A percentile compares a stretch with the other conserved stretches of the same genome.
Conservation (phyloP, 2,329 filamentous ascomycete genomes). For the Colletotrichum sp. region DNA sequence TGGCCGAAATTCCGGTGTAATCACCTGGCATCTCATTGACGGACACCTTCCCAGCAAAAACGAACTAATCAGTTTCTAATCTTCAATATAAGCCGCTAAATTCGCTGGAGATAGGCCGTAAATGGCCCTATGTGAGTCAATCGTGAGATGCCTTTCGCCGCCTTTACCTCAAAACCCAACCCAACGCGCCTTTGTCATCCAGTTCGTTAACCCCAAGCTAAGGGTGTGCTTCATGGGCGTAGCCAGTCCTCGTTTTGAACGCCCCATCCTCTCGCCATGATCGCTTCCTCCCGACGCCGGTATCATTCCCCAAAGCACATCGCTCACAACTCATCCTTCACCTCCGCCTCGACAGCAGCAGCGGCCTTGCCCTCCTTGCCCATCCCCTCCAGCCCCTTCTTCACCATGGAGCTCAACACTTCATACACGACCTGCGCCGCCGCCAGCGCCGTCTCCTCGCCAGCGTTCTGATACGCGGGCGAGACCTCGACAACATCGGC, state of each 20-base stretch:
- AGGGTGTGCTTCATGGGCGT: neutral
- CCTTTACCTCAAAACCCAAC: neutral
- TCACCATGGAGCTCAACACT: conserved; percentile 79
- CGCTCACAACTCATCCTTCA: conserved; percentile 43
- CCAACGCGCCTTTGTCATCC: neutral
- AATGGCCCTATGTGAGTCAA: neutral
- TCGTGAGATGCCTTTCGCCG: neutral
- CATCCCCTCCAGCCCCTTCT: conserved; percentile 48
- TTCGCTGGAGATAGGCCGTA: neutral
- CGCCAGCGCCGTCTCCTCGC: conserved; percentile 82
- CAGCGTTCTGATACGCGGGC: conserved; percentile 81
- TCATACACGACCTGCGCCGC: conserved; percentile 87
- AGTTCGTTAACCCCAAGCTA: neutral
- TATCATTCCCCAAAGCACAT: neutral
- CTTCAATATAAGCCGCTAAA: neutral
- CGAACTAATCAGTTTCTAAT: neutral
- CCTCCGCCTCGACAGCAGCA: conserved; percentile 5
- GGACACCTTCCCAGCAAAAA: neutral
- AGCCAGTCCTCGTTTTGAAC: neutral
- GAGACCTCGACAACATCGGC: conserved; percentile 91
- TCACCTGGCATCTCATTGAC: neutral
- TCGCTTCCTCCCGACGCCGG: neutral
- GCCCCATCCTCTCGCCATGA: neutral
- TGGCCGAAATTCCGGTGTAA: neutral
- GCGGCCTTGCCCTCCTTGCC: conserved; percentile 34